Base-by-base conservation (phyloP, 345 rosid species). In the Citrus sinensis region DNA sequence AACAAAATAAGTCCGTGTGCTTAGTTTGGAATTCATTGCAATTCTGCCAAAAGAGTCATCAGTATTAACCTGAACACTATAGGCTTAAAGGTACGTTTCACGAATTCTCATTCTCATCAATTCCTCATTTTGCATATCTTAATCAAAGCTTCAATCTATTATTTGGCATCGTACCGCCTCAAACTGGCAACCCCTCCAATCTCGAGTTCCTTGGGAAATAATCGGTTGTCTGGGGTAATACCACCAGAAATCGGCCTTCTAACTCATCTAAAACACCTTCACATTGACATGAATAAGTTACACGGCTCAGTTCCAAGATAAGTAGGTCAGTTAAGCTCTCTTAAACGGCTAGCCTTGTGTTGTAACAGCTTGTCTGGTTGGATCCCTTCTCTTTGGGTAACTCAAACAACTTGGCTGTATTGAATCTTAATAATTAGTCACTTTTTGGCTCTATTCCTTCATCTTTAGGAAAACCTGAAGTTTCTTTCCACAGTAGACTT, bases 21-120 rank as follows among this genome's bases (percentile, higher is more conserved):
- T 56, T 85, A 84, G 87, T 7, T 17, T 75, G 87, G 85, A 7
- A 67, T 82, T 40, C 9, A 24, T 27, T 82, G 82, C 74, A 56
- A 75, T 35, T 10, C 14, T 2, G 17, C 51, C 10, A 9, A 10
- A 46, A 46, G 51, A 11, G 51, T 46, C 51, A 46, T 35, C 61
- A 58, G 79, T 16, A 56, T 85, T 74, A 83, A 83, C 37, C 77
- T 83, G 17, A 80, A 84, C 14, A 22, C 5, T 77, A 24, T 30
- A 8, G 74, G 75, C 9, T 34, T 85, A 2, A 32, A 5, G 84
- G 86, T 60, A 82, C 82, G 3, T 86, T 85, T 22, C 2, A 67
- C 8, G 46, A 55, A 32, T 76, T 80, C 70, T 61, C 82, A 0
- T 85, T 83, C 81, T 51, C 56, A 0, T 81, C 82, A 22, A 59